Evolutionary conservation across 1,139 yeast species (phyloP).

Genomic region (Zygoascus hellenicus): DNA sequence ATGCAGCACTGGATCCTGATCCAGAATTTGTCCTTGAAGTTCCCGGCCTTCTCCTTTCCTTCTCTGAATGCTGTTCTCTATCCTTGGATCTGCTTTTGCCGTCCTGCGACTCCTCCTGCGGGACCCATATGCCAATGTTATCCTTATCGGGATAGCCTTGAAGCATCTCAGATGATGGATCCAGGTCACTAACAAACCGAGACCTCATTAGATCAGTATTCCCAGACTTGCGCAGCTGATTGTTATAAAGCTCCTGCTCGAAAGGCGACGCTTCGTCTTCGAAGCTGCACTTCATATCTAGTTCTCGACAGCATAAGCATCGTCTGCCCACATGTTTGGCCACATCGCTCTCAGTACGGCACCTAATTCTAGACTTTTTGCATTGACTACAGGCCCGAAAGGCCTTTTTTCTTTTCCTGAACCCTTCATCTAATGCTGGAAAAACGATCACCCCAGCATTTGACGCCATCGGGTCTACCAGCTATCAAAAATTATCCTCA

Average conservation of each 20-base stretch:
- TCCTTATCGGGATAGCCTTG: slow-evolving; percentile 18
- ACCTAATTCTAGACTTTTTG: slow-evolving; percentile 31
- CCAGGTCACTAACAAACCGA: slow-evolving; percentile 18
- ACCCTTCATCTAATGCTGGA: slow-evolving; percentile 44
- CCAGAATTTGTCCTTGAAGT: not conserved
- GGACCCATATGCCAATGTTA: slow-evolving; percentile 20
- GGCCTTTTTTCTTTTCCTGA: slow-evolving; percentile 42
- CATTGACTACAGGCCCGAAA: slow-evolving; percentile 43
- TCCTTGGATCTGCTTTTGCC: not conserved
- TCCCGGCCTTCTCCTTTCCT: not conserved
- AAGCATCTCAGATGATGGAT: slow-evolving; percentile 20
- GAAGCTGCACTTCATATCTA: slow-evolving; percentile 16
- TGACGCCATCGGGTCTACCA: not conserved
- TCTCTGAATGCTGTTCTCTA: not conserved
- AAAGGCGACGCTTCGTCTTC: slow-evolving; percentile 6
- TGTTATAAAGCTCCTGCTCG: slow-evolving; percentile 2
- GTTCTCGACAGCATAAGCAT: slow-evolving; percentile 17
- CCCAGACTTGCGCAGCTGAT: slow-evolving; percentile 4
- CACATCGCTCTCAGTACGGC: slow-evolving; percentile 12
- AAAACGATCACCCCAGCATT: slow-evolving; percentile 32
- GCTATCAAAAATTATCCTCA: too few relatives aligned
- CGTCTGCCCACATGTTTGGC: slow-evolving; percentile 5
- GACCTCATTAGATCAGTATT: slow-evolving; percentile 8
- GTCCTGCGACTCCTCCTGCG: slow-evolving; percentile 7
- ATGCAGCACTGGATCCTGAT: not conserved